Evolutionary conservation across 495 filamentous ascomycete genomes (phyloP), one percentile per base, ranked within the genome.

Genomic region (Rhypophila decipiens): DNA sequence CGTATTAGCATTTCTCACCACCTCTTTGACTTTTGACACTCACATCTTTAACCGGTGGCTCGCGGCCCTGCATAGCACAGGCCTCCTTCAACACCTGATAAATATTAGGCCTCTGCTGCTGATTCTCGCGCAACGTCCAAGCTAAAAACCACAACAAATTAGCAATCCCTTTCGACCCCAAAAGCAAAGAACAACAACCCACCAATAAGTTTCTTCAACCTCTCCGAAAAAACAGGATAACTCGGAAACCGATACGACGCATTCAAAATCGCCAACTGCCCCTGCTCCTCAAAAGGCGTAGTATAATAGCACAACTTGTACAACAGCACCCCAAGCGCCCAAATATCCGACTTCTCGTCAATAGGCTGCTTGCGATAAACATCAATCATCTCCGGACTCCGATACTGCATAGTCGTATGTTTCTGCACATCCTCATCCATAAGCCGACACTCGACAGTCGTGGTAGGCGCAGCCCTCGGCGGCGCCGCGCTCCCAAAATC

Each of bases 251-350:
- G 93, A 79, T 86, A 98, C 57, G 79, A 94, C 34, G 94, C 93
- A 60, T 96, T 97, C 34, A 98, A 72, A 53, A 98, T 98, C n/a
- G 93, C 93, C 68, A 97, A 87, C 69, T 95, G 90, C 17, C 93
- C 93, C 55, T 93, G 87, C 46, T 96, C 94, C 67, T 98, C 93
- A 59, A 98, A 98, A 3, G 93, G 93, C 8, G 93, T 98, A 22
- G 94, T 98, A 71, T 97, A 98, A 71, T 97, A 98, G 71, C 93
- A 98, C 44, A 98, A 76, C 73, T 98, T 98, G 73, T 97, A 98
- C 40, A 98, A 72, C 39, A 98, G 73, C 24, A 98, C 93, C 12
- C 93, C 93, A 33, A 98, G 73, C 1, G 93, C 93, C 93, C 93
- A 98, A 17, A 98, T 95, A 67, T 98, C 93, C 36, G 90, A 95